A percentile compares a stretch with the other conserved stretches of the same genome.
Conservation (phyloP, 2,329 filamentous ascomycete genomes). For the Sporothrix schenckii region DNA sequence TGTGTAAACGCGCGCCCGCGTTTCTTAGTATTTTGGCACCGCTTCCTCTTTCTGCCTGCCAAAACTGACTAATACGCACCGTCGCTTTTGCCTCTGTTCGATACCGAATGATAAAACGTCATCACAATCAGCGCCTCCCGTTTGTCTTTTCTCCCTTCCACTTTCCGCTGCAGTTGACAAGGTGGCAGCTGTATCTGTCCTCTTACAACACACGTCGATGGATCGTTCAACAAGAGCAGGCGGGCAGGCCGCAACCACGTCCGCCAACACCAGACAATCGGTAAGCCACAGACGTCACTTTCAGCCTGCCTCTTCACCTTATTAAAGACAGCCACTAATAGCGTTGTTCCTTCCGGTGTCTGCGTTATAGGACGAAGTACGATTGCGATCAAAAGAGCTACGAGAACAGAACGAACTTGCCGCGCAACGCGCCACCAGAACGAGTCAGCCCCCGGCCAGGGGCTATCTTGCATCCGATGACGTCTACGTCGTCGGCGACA, state of each 20-base stretch:
- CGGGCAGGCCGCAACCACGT: background rate
- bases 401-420: conserved; percentile 69
- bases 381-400: conserved; percentile 45
- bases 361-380: conserved; percentile 13
- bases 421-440: conserved; percentile 53
- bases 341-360: background rate
- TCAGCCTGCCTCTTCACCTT: background rate
- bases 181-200: conserved; percentile 9
- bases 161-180: background rate
- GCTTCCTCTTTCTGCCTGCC: background rate
- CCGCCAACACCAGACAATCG: background rate
- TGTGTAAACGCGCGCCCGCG: background rate
- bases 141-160: background rate
- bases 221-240: conserved; percentile 1
- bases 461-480: conserved; percentile 72
- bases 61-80: background rate
- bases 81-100: background rate
- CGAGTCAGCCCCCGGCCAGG: conserved; percentile 56
- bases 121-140: background rate
- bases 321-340: background rate
- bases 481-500: conserved; percentile 55
- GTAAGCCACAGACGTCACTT: background rate
- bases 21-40: background rate
- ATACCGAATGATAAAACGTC: background rate
- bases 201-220: background rate